phyloP scores from a whole-genome alignment of 129 eudicot genomes.

The Smallanthus sonchifolius region DNA sequence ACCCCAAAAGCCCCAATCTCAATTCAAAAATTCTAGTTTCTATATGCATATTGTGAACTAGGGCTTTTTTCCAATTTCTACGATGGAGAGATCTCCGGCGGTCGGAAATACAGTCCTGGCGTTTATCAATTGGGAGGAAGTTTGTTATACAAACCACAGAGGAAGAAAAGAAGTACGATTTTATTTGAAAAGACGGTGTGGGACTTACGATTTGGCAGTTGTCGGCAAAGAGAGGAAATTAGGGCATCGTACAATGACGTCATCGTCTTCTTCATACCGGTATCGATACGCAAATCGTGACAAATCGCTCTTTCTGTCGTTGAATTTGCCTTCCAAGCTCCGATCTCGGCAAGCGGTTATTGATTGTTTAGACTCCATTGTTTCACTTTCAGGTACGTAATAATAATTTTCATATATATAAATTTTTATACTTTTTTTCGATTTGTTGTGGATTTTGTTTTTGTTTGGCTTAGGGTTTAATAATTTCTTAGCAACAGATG shows the following conservation, averaged over 20 bases:
- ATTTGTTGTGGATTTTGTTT: neutral
- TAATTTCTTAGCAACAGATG: neutral
- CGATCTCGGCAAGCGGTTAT: conserved; percentile 61
- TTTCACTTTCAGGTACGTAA: conserved; percentile 41
- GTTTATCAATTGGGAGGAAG: conserved; percentile 63
- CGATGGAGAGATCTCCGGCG: conserved; percentile 21
- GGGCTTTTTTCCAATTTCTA: neutral
- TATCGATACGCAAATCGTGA: conserved; percentile 31
- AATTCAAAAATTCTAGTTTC: neutral
- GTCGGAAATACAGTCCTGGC: conserved; percentile 11
- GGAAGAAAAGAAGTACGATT: conserved; percentile 59
- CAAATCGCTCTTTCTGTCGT: neutral
- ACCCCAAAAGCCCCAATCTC: conserved; percentile 1
- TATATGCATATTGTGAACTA: neutral
- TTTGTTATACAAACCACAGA: conserved; percentile 30
- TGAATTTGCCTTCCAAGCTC: conserved; percentile 30
- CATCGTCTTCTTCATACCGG: conserved; percentile 21
- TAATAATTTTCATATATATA: neutral
- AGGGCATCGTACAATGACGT: conserved; percentile 20
- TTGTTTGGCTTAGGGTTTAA: neutral
- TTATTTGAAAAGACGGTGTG: conserved; percentile 47
- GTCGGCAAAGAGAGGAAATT: conserved; percentile 66
- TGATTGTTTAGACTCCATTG: conserved; percentile 50
- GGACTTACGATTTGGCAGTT: conserved; percentile 61
- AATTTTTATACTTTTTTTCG: neutral